These are phyloP conservation scores for Neckera pumila DNA, from an alignment of 225 moss, liverwort and hornwort species.

Conservation along the genomic window DNA sequence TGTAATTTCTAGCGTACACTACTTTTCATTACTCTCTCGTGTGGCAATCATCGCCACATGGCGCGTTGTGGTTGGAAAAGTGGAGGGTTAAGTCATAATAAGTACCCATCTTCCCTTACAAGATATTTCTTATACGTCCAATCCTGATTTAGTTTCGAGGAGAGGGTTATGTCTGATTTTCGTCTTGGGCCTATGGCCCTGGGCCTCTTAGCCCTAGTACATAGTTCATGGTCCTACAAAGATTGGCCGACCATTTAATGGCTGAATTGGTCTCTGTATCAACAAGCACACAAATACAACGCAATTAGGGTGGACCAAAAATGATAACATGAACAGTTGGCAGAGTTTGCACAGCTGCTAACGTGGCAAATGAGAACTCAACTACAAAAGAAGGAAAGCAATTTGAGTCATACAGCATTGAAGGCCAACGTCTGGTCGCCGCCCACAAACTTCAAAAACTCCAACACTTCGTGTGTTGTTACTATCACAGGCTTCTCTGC, in stretches of 20 bases:
- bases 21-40: background rate
- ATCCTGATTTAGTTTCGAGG: background rate
- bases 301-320: background rate
- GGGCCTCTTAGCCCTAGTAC: background rate
- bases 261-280: constrained; percentile 18
- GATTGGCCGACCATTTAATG: background rate
- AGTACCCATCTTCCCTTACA: background rate
- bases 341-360: background rate
- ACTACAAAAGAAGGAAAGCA: background rate
- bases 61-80: background rate
- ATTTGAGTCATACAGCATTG: constrained; percentile 20
- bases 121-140: background rate
- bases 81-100: background rate
- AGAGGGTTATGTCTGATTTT: background rate
- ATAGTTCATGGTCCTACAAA: constrained; percentile 8
- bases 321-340: background rate
- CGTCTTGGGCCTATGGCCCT: background rate
- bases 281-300: background rate
- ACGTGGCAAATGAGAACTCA: background rate
- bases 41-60: background rate
- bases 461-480: constrained; percentile 39
- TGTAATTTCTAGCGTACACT: background rate
- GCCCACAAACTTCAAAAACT: constrained; percentile 52
- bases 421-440: constrained; percentile 30
- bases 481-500: constrained; percentile 43